Percentiles rank a stretch among this genome's conserved stretches.
phyloP scores from a whole-genome alignment of 371 early-diverging fungal genomes.

The Synchytrium microbalum region DNA sequence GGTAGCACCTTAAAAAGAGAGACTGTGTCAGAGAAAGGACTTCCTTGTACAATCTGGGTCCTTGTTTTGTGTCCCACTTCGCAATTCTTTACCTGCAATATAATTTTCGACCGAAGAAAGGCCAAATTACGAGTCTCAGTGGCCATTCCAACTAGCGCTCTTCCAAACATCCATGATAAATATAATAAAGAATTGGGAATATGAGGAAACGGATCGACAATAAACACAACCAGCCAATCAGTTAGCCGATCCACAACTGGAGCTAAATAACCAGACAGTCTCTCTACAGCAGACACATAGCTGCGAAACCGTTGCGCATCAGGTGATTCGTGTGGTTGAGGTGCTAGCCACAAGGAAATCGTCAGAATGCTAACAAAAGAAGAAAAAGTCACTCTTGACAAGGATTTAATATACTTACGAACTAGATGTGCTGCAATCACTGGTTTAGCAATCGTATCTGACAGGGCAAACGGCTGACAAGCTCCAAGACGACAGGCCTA shows the following conservation, averaged over 20 bases:
- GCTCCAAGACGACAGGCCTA: background rate
- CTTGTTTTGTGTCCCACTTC: background rate
- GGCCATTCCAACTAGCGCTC: background rate
- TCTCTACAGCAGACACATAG: background rate
- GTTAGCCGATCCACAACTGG: background rate
- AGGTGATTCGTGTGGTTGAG: background rate
- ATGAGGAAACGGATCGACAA: conserved; percentile 8
- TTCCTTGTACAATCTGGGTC: background rate
- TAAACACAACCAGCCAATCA: background rate
- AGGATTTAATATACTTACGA: background rate
- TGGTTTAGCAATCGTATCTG: background rate
- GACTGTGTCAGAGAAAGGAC: background rate
- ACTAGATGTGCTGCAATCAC: background rate
- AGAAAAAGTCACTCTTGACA: background rate
- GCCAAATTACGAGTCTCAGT: background rate
- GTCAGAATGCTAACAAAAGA: conserved; percentile 1
- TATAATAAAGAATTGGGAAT: background rate
- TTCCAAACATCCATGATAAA: background rate
- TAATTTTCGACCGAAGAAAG: background rate
- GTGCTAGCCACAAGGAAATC: background rate
- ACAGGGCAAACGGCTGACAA: background rate
- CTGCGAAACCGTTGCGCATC: conserved; percentile 8
- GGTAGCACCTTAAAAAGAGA: conserved; percentile 2
- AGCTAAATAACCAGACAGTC: background rate
- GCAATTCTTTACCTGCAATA: background rate